A percentile compares a stretch with the other conserved stretches of the same genome.
Conservation (phyloP, 495 filamentous ascomycete genomes). For the Trichoderma parareesei region DNA sequence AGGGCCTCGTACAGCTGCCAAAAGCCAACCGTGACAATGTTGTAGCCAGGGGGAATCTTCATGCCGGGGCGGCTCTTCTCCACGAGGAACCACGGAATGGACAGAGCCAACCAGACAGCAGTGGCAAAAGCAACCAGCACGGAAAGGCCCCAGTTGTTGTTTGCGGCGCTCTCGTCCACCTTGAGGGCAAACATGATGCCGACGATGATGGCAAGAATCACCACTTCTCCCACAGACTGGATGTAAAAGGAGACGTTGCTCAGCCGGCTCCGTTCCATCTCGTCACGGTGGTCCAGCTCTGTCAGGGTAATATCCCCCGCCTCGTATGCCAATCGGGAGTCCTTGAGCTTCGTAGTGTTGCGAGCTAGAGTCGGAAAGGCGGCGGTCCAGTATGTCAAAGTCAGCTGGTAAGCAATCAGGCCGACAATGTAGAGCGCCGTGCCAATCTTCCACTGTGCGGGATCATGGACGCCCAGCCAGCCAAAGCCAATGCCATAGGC, state of each 20-base stretch:
- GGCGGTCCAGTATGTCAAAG: conserved; percentile 59
- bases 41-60: conserved; percentile 26
- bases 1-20: conserved; percentile 51
- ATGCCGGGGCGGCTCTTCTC: conserved; percentile 56
- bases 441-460: conserved; percentile 47
- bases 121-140: conserved; percentile 57
- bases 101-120: conserved; percentile 52
- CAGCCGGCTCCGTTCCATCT: conserved; percentile 51
- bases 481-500: conserved; percentile 56
- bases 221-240: conserved; percentile 50
- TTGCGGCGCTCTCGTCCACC: conserved; percentile 46
- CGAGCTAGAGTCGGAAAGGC: conserved; percentile 55
- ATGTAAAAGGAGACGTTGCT: conserved; percentile 56
- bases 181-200: conserved; percentile 54
- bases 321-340: conserved; percentile 43
- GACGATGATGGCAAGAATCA: conserved; percentile 54
- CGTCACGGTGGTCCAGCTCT: conserved; percentile 55
- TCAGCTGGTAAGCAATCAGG: conserved; percentile 57
- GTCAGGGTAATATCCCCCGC: conserved; percentile 45
- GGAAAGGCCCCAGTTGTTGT: conserved; percentile 59
- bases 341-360: conserved; percentile 46
- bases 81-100: conserved; percentile 55
- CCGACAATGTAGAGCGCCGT: conserved; percentile 55
- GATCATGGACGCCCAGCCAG: conserved; percentile 53
- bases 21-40: conserved; percentile 46